Evolutionary conservation across 257 asterid species (phyloP).

Genomic region (Ocimum tenuiflorum): DNA sequence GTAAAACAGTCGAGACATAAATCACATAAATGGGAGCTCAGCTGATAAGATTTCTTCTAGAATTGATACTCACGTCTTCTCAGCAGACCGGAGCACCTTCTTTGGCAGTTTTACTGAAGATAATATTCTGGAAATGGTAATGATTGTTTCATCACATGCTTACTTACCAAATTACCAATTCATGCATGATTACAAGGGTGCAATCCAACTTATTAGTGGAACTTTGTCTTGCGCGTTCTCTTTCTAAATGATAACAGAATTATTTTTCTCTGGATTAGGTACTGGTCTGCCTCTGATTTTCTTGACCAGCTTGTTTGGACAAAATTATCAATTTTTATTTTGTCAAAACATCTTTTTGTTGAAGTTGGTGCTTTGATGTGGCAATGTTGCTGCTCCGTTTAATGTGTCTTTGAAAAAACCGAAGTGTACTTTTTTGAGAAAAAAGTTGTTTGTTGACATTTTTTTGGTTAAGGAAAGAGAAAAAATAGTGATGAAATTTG

Average conservation of each 20-base stretch:
- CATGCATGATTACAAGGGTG: constrained; percentile 12
- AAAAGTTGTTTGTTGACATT: too few relatives aligned
- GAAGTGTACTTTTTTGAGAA: too few relatives aligned
- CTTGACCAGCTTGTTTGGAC: neutral
- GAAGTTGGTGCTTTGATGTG: constrained; percentile 2
- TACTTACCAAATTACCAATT: neutral
- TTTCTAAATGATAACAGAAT: neutral
- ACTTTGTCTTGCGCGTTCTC: neutral
- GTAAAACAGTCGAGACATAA: constrained; percentile 32
- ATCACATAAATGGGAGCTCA: constrained; percentile 32
- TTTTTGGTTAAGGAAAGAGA: too few relatives aligned
- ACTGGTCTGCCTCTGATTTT: neutral
- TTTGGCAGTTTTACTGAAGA: constrained; percentile 69
- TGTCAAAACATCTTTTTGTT: neutral
- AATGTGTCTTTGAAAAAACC: too few relatives aligned
- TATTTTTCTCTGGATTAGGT: neutral
- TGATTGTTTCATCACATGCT: constrained; percentile 29
- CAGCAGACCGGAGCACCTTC: constrained; percentile 49
- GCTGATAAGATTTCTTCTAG: constrained; percentile 30
- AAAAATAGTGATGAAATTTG: too few relatives aligned
- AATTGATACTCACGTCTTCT: constrained; percentile 38
- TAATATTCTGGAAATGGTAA: constrained; percentile 83
- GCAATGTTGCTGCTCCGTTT: too few relatives aligned
- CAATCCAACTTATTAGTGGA: neutral
- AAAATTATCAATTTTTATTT: neutral